Base-by-base conservation (phyloP, 75 land plant species). In the Ceratopteris richardii region DNA sequence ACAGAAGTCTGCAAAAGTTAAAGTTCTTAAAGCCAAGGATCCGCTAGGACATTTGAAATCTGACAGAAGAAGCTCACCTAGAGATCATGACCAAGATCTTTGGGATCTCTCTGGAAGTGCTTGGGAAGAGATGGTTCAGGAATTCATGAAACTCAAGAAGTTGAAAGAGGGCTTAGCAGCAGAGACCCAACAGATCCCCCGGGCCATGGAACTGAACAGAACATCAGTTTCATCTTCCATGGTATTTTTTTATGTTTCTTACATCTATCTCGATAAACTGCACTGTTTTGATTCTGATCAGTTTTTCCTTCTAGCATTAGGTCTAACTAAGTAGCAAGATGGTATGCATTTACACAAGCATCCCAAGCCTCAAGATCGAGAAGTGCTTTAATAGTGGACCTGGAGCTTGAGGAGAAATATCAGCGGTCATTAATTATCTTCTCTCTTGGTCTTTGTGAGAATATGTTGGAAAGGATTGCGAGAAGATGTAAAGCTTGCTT, bases 401-500 rank as follows among this genome's bases (percentile, higher is more conserved):
- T 46, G n/a, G 48, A 46, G 48, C 48, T 46, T 20, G 48, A 46
- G n/a, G 21, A 46, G 21, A 46, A 46, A 46, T 46, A 17, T 74
- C 61, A 75, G 25, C 89, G 1, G 69, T 89, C 54, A 70, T 89
- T 62, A 75, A 85, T 50, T 85, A 89, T 46, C 29, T 89, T 54
- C 80, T 67, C 67, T n/a, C 73, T 80, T 75, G 95, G 89, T 7
- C 64, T 89, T 9, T 68, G 72, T 24, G 83, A 89, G 50, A 51
- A 68, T 31, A 78, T 82, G 20, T 75, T 89, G 36, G 44, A 51
- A 22, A 72, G 70, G 57, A 89, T 89, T 53, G 83, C 72, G 61
- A 78, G 82, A 47, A 80, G 86, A 61, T 89, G 80, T 55, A 85
- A 82, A 80, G 72, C 83, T 56, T 77, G 81, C 51, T 77, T 89